These are phyloP conservation scores for Aspergillus mulundensis DNA, from an alignment of 495 filamentous ascomycete genomes.

Conservation along the genomic window DNA sequence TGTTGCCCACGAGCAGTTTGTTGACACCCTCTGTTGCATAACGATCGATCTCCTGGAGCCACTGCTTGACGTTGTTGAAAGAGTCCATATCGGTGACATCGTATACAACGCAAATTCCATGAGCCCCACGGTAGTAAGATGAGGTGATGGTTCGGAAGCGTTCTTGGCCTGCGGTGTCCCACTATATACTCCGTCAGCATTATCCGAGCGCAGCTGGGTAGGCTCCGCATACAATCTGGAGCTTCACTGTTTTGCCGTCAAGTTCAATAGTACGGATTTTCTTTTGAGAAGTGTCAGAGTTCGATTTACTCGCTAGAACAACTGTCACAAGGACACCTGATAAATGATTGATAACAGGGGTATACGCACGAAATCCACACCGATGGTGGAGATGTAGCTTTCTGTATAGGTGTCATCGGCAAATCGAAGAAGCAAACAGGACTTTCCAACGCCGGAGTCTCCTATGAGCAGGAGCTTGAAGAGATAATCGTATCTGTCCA, in stretches of 20 bases:
- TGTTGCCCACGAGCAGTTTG: slow-evolving; percentile 98
- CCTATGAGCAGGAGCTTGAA: slow-evolving; percentile 99
- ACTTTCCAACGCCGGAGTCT: slow-evolving; percentile 99
- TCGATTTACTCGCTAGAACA: background rate
- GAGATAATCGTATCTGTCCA: slow-evolving; percentile 94
- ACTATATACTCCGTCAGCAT: slow-evolving; percentile 51
- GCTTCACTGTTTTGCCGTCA: slow-evolving; percentile 98
- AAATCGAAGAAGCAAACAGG: slow-evolving; percentile 93
- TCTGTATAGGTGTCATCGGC: slow-evolving; percentile 99
- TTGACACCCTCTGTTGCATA: slow-evolving; percentile 99
- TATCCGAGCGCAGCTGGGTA: background rate
- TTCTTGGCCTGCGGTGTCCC: slow-evolving; percentile 98
- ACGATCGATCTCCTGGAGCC: slow-evolving; percentile 98
- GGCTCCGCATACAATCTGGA: slow-evolving; percentile 83
- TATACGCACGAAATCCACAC: slow-evolving; percentile 89
- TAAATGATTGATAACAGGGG: slow-evolving; percentile 8
- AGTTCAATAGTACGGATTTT: slow-evolving; percentile 99
- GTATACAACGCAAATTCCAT: slow-evolving; percentile 99
- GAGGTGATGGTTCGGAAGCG: slow-evolving; percentile 99
- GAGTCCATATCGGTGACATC: slow-evolving; percentile 99
- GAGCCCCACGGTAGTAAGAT: slow-evolving; percentile 97
- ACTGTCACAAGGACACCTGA: background rate
- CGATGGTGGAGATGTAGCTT: slow-evolving; percentile 99
- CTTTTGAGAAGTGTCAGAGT: slow-evolving; percentile 43
- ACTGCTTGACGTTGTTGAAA: slow-evolving; percentile 99